A percentile compares a stretch with the other conserved stretches of the same genome.
Conservation (phyloP, 2,329 filamentous ascomycete genomes). For the Diaporthe ilicicola region DNA sequence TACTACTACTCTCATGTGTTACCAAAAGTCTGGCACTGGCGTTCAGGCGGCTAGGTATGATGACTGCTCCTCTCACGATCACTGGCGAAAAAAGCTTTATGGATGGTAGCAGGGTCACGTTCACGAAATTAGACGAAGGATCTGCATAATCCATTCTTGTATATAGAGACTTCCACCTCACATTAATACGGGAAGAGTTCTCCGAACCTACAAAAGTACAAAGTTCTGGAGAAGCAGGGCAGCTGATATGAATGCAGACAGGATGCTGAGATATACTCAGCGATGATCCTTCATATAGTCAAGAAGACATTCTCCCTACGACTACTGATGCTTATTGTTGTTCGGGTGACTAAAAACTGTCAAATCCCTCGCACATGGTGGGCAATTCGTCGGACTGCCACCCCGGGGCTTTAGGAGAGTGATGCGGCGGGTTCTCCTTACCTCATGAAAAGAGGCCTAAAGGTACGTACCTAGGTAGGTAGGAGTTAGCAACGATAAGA, state of each 20-base stretch:
- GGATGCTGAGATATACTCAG: background rate
- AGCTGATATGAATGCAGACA: background rate
- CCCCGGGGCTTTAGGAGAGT: background rate
- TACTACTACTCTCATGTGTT: slow-evolving; percentile 23
- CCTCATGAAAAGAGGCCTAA: no score
- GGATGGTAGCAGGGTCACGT: slow-evolving; percentile 29
- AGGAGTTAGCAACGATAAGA: no score
- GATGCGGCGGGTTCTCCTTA: background rate
- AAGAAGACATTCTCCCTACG: background rate
- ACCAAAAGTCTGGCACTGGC: slow-evolving; percentile 32
- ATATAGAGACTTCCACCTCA: slow-evolving; percentile 26
- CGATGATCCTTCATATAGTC: background rate
- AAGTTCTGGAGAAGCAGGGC: background rate
- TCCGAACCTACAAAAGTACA: background rate
- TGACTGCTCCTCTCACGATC: slow-evolving; percentile 32
- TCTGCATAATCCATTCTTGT: slow-evolving; percentile 30
- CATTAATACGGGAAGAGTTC: slow-evolving; percentile 17
- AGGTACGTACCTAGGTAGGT: no score
- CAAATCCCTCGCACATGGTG: background rate
- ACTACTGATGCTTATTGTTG: no score
- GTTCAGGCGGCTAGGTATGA: slow-evolving; percentile 32
- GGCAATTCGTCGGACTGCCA: background rate
- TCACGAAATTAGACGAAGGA: slow-evolving; percentile 22
- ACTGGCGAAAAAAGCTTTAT: slow-evolving; percentile 23
- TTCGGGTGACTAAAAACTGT: background rate